Evolutionary conservation across 768 basidiomycete species (phyloP).

Genomic region (Lactifluus hygrophoroides): DNA sequence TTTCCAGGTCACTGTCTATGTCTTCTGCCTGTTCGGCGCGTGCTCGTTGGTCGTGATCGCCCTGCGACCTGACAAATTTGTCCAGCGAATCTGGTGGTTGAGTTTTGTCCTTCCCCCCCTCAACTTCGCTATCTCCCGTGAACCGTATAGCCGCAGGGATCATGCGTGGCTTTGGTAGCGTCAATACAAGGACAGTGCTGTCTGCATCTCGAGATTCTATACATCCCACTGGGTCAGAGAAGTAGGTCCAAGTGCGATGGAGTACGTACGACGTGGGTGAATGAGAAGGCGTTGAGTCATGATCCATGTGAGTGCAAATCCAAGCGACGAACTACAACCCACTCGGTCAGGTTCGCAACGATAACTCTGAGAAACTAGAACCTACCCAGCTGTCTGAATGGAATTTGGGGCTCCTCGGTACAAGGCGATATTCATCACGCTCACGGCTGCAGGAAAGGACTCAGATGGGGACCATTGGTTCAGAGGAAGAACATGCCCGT

Average conservation of each 20-base stretch:
- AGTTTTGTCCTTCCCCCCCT: background rate
- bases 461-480: background rate
- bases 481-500: constrained; percentile 29
- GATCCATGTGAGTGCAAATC: constrained; percentile 29
- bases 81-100: background rate
- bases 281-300: constrained; percentile 31
- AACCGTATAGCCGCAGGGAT: background rate
- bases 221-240: background rate
- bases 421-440: constrained; percentile 24
- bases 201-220: background rate
- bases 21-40: background rate
- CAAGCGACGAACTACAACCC: constrained; percentile 25
- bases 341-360: background rate
- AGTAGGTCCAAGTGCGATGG: background rate
- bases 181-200: background rate
- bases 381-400: constrained; percentile 20
- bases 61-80: background rate
- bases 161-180: background rate
- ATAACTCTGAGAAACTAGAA: background rate
- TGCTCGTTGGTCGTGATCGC: background rate
- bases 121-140: background rate
- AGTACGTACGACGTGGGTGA: constrained; percentile 26
- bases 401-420: constrained; percentile 19
- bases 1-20: background rate
- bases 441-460: constrained; percentile 18